Evolutionary conservation across 1,139 yeast species (phyloP), one percentile per base, ranked within the genome.

Genomic region (Suhomyces atakaporum): DNA sequence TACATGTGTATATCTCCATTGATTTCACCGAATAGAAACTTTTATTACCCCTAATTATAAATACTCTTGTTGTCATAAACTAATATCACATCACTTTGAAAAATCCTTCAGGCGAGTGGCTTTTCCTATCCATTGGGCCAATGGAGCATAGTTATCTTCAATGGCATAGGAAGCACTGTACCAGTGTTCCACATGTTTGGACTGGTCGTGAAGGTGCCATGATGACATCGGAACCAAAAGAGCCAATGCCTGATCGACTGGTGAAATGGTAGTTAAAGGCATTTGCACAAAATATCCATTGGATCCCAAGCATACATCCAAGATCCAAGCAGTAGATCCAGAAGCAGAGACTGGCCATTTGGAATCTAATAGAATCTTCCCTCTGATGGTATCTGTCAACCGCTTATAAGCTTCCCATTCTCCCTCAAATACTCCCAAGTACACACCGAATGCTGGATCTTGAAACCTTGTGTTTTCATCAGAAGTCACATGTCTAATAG

Each of bases 191-290:
- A 38, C 41, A 16, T 16, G 13, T n/a, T 25, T 16, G 5, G 33
- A 29, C 16, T 38, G 41, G 26, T 38, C 32, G 20, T 35, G 36
- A 10, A 38, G 23, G 13, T 38, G 41, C 41, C 41, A 38, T 9
- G 37, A 33, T 2, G 41, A 30, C 41, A 38, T 38, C 5, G 41
- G 41, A 12, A 38, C 38, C 14, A 38, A 28, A 14, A 38, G 33
- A 6, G 41, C 35, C 27, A 38, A 27, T 1, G 38, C 41, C 14
- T 31, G 35, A 19, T 38, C 41, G 7, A 26, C 41, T 7, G 35
- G 29, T 9, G 41, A 38, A 13, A 34, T 31, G 5, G 29, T 38
- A 5, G 34, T 15, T 3, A 38, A 26, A 7, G 41, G 41, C 27
- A 29, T 34, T 8, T 34, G 34, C 4, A 38, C 35, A 31, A 33